Base-by-base conservation (phyloP, 352 stramenopile species). In the Globisporangium takayamanum region DNA sequence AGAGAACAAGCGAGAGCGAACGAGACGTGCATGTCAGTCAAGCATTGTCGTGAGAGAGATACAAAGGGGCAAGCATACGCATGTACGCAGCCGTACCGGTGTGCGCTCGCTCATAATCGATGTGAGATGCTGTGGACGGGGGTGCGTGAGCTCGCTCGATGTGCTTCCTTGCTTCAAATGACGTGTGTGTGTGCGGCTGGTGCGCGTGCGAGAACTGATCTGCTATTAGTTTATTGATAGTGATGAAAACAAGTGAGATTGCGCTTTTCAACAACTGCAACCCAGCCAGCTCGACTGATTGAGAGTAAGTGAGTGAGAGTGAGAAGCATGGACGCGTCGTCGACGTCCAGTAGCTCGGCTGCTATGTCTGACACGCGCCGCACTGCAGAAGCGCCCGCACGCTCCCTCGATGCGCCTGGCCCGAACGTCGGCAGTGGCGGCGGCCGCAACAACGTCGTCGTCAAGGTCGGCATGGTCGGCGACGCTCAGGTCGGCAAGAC, bases 401-500 rank as follows among this genome's bases (percentile, higher is more conserved):
- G 66, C 44, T 63, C 64, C 49, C 52, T 79, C 20, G 67, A 70
- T 2, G 62, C 67, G 5, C 39, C 65, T 4, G 64, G 60, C 22
- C 54, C 75, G 0, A 65, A 61, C 1, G 55, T 66, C 15, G 72
- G 64, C 14, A 70, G 67, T 3, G 70, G 70, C 5, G 69, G 75
- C n/a, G 67, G 61, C 14, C 78, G 86, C 30, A 95, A 95, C 63
- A 95, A 95, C 53, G 86, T 96, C 50, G 80, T 93, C 48, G 84
- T 95, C 18, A 95, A 97, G 59, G 88, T 97, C 36, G 92, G 92
- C 53, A 97, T 98, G 88, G 93, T 98, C 28, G 93, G 92, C 42
- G 92, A 98, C 64, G 89, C 89, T 45, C 91, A 97, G 58, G 91
- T 98, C 50, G 93, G 93, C 50, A 98, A 98, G 66, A 98, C 93